These are phyloP conservation scores for Bromus sterilis DNA, from an alignment of 176 grass and related monocot genomes.

Conservation along the genomic window DNA sequence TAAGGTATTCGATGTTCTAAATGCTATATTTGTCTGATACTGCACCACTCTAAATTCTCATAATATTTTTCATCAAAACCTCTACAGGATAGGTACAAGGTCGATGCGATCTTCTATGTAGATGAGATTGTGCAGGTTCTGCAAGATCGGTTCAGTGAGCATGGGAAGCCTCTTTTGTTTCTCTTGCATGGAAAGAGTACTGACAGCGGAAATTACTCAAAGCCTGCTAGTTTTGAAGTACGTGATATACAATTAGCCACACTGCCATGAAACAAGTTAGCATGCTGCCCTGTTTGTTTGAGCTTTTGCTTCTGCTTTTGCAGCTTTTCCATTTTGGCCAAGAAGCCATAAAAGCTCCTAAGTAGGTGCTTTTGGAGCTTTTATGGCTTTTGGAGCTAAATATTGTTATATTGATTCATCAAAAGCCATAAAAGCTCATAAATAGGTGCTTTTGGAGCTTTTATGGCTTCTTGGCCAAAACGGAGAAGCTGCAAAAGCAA, in stretches of 20 bases:
- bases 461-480: too few relatives aligned
- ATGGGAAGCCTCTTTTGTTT: conserved; percentile 72
- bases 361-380: too few relatives aligned
- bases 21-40: not conserved
- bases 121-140: conserved; percentile 74
- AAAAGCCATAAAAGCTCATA: too few relatives aligned
- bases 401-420: too few relatives aligned
- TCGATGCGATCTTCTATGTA: conserved; percentile 73
- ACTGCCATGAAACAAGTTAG: not conserved
- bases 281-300: too few relatives aligned
- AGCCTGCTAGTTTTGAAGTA: conserved; percentile 92
- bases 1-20: conserved; percentile 34
- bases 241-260: not conserved
- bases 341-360: too few relatives aligned
- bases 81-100: conserved; percentile 70
- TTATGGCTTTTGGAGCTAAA: too few relatives aligned
- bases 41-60: not conserved
- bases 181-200: conserved; percentile 73
- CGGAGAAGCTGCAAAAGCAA: too few relatives aligned
- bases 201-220: conserved; percentile 84
- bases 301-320: too few relatives aligned
- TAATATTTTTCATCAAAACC: conserved; percentile 4
- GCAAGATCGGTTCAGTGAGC: conserved; percentile 34
- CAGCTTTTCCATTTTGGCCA: too few relatives aligned
- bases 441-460: too few relatives aligned